Conservation (phyloP, 2,329 filamentous ascomycete genomes). For the Monosporascus sp. region DNA sequence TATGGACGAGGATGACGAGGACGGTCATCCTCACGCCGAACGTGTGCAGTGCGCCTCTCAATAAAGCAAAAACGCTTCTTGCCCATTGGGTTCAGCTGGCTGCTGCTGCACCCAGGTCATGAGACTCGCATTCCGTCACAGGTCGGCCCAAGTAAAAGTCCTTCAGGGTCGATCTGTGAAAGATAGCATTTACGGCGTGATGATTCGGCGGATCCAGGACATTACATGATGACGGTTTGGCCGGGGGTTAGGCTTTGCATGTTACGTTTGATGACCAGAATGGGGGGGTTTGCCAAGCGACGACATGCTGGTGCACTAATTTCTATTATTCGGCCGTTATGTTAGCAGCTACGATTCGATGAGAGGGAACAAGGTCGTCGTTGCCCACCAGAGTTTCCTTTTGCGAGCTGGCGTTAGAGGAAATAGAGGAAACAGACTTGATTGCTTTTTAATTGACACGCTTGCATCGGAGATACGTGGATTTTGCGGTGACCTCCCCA, state of each 20-base stretch:
- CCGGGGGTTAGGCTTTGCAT: conserved; percentile 14
- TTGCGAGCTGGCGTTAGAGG: neutral
- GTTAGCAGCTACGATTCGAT: neutral
- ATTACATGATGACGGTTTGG: conserved; percentile 17
- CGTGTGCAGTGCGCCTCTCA: conserved; percentile 84
- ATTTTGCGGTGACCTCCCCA: neutral
- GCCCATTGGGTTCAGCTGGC: neutral
- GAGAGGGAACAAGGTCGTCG: neutral
- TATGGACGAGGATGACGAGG: conserved; percentile 74
- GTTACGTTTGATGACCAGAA: conserved; percentile 12
- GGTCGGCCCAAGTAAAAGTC: conserved; percentile 1
- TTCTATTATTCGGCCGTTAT: neutral
- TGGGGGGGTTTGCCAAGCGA: conserved; percentile 3
- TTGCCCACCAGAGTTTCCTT: neutral
- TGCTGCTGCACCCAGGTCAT: conserved; percentile 1
- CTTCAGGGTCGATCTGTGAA: conserved; percentile 8
- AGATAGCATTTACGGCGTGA: conserved; percentile 24
- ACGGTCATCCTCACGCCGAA: conserved; percentile 68
- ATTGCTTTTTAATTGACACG: neutral
- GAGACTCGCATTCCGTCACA: conserved; percentile 8
- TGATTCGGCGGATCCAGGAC: conserved; percentile 17
- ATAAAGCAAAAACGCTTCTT: conserved; percentile 42
- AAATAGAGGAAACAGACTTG: neutral
- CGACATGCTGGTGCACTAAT: neutral
- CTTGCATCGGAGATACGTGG: neutral